These are phyloP conservation scores for Malus hybrid DNA, from an alignment of 331 rosid species.

Conservation along the genomic window DNA sequence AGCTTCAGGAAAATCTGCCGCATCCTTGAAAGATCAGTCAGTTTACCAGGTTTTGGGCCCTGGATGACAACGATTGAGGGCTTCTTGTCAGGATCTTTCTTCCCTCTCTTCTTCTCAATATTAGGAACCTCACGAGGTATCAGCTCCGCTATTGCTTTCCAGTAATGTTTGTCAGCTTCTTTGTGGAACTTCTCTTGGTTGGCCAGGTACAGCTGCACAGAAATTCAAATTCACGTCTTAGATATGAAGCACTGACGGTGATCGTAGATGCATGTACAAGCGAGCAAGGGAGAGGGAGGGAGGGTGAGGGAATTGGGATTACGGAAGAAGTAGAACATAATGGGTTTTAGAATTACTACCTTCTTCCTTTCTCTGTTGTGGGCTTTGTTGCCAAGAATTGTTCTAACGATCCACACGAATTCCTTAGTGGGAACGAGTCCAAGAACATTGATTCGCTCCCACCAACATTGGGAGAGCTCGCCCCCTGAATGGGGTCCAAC, in stretches of 20 bases:
- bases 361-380: constrained; percentile 87
- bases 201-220: constrained; percentile 47
- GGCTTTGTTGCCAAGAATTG: constrained; percentile 19
- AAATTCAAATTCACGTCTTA: too few species aligned
- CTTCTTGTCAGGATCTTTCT: constrained; percentile 72
- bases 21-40: constrained; percentile 86
- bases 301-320: neutral
- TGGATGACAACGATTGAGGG: constrained; percentile 58
- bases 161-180: constrained; percentile 79
- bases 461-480: too few species aligned
- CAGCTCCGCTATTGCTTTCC: constrained; percentile 80
- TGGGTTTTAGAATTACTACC: constrained; percentile 26
- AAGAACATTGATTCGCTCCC: too few species aligned
- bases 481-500: too few species aligned
- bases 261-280: neutral
- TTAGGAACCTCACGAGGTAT: constrained; percentile 88
- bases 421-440: too few species aligned
- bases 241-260: too few species aligned
- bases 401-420: too few species aligned
- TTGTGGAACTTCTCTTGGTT: constrained; percentile 95
- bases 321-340: neutral
- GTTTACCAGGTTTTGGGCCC: constrained; percentile 98
- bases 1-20: constrained; percentile 73
- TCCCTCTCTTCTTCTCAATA: constrained; percentile 82
- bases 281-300: neutral